Percentiles rank a stretch among this genome's conserved stretches.
These are phyloP conservation scores for Acanthamoeba culbertsoni DNA, from an alignment of 208 protist genomes.

Conservation along the genomic window DNA sequence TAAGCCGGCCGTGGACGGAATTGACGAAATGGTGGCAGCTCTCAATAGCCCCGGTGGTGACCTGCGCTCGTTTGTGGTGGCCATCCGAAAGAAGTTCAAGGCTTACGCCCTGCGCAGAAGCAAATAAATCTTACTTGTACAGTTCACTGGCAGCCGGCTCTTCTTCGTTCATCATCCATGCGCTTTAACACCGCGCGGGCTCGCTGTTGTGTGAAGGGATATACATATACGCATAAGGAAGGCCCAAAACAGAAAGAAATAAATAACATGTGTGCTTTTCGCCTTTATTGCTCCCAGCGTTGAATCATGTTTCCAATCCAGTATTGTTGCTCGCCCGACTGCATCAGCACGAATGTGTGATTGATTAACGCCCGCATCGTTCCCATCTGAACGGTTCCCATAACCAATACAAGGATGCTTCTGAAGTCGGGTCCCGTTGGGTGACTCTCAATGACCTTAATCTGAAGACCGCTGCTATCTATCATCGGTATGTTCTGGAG, in stretches of 20 bases:
- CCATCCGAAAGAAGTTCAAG: constrained; percentile 10
- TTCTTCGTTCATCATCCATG: not conserved
- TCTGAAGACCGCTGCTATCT: not conserved
- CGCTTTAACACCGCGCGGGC: not conserved
- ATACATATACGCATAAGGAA: not conserved
- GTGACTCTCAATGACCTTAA: not conserved
- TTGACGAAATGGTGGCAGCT: not conserved
- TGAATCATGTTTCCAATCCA: constrained; percentile 27
- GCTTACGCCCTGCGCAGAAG: not conserved
- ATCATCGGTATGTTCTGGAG: not conserved
- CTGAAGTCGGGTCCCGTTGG: not conserved
- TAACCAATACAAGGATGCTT: not conserved
- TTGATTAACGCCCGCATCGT: not conserved
- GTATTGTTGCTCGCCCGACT: not conserved
- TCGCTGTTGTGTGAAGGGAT: not conserved
- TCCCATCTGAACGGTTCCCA: not conserved
- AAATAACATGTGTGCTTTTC: not conserved
- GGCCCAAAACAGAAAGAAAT: not conserved
- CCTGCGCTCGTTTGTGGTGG: not conserved
- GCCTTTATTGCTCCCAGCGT: not conserved
- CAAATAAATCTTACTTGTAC: not conserved
- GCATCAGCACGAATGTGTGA: constrained; percentile 14
- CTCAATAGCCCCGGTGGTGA: not conserved
- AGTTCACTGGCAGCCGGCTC: not conserved
- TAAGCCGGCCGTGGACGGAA: not conserved